Conservation (phyloP, 2,329 filamentous ascomycete genomes). For the Colletotrichum sp. region DNA sequence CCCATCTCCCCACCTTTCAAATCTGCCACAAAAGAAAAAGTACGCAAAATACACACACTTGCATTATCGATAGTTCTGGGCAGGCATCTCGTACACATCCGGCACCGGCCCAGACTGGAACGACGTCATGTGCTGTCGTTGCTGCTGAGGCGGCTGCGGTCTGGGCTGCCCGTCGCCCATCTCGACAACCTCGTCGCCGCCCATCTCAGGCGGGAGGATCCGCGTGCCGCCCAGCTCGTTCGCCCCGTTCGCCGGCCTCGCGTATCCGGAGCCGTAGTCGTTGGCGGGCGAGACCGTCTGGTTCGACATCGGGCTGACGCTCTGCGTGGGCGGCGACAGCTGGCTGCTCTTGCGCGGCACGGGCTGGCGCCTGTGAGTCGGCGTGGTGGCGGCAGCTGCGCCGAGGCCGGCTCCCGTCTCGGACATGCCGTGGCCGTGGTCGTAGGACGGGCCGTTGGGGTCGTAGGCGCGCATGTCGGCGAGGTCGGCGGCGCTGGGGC, state of each 20-base stretch:
- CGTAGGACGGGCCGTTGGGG: slow-evolving; percentile 31
- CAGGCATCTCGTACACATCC: slow-evolving; percentile 47
- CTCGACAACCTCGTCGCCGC: slow-evolving; percentile 30
- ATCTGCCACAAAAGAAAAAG: background rate
- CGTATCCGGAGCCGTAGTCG: background rate
- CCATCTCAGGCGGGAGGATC: slow-evolving; percentile 13
- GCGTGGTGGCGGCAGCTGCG: background rate
- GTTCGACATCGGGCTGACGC: slow-evolving; percentile 18
- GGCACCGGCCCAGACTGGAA: slow-evolving; percentile 34
- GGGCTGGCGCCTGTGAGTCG: slow-evolving; percentile 6
- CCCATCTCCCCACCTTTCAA: background rate
- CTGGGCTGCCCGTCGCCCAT: slow-evolving; percentile 32
- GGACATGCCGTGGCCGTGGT: slow-evolving; percentile 5
- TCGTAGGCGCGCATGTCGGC: slow-evolving; percentile 39
- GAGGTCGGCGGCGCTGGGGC: slow-evolving; percentile 19
- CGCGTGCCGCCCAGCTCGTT: slow-evolving; percentile 13
- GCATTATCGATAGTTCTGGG: slow-evolving; percentile 39
- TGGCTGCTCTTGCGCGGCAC: slow-evolving; percentile 2
- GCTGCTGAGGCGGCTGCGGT: background rate
- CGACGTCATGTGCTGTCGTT: slow-evolving; percentile 29
- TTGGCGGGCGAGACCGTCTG: background rate
- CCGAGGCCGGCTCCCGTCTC: background rate
- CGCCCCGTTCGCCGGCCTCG: slow-evolving; percentile 13
- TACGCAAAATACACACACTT: background rate
- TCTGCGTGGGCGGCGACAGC: slow-evolving; percentile 5